These are phyloP conservation scores for Chernovozyma aurita DNA, from an alignment of 1,139 yeast genomes.

Conservation along the genomic window DNA sequence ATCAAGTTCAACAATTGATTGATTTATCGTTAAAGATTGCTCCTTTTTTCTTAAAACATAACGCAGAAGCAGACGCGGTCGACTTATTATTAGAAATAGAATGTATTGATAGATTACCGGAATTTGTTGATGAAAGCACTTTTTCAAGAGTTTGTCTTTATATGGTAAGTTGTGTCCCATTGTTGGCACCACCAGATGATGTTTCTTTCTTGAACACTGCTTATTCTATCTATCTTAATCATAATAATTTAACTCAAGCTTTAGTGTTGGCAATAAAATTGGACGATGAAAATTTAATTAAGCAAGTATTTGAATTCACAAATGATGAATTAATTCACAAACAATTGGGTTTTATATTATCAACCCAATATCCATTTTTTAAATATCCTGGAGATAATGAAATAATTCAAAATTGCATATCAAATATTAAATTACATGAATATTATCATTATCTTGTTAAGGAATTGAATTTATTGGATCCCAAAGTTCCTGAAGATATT, in stretches of 20 bases:
- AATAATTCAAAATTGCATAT: slow-evolving; percentile 80
- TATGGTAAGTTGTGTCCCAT: slow-evolving; percentile 93
- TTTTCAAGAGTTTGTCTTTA: slow-evolving; percentile 88
- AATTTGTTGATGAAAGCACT: slow-evolving; percentile 80
- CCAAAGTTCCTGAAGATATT: slow-evolving; percentile 92
- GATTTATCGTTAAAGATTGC: slow-evolving; percentile 72
- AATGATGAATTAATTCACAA: slow-evolving; percentile 71
- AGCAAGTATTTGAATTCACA: slow-evolving; percentile 74
- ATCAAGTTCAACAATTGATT: slow-evolving; percentile 43
- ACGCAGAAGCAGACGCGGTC: slow-evolving; percentile 98
- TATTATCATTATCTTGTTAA: slow-evolving; percentile 76
- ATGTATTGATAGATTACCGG: slow-evolving; percentile 74
- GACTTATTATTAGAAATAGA: slow-evolving; percentile 89
- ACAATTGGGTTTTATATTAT: slow-evolving; percentile 86
- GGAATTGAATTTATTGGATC: slow-evolving; percentile 83
- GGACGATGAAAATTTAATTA: slow-evolving; percentile 75
- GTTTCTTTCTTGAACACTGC: slow-evolving; percentile 84
- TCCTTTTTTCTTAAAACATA: slow-evolving; percentile 87
- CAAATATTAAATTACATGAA: slow-evolving; percentile 75
- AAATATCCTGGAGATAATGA: slow-evolving; percentile 60
- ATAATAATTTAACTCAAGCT: slow-evolving; percentile 85
- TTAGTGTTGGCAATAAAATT: slow-evolving; percentile 82
- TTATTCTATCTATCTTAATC: slow-evolving; percentile 75
- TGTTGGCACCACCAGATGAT: slow-evolving; percentile 94
- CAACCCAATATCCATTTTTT: slow-evolving; percentile 82